Evolutionary conservation across 805 yeast genomes (phyloP).

Genomic region (Saccharomyces eubayanus): DNA sequence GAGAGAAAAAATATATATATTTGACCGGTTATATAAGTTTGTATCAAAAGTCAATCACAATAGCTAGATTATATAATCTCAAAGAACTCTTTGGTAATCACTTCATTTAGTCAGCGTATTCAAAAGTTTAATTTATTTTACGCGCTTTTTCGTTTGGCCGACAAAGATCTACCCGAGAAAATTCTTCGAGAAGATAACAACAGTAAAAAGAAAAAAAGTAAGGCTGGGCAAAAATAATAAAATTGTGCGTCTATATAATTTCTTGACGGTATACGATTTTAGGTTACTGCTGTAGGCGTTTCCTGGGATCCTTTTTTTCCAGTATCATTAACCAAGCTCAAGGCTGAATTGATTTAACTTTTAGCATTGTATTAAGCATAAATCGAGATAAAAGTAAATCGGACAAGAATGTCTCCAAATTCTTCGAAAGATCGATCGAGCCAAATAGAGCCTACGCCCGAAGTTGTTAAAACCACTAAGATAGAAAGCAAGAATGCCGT

Average conservation of each 20-base stretch:
- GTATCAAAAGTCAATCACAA: background rate
- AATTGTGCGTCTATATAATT: background rate
- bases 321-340: background rate
- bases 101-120: background rate
- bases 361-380: background rate
- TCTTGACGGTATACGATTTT: background rate
- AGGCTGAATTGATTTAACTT: background rate
- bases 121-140: background rate
- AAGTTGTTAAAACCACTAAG: background rate
- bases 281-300: background rate
- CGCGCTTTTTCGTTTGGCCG: background rate
- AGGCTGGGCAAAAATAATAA: background rate
- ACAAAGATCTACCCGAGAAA: background rate
- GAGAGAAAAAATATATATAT: background rate
- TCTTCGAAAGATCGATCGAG: background rate
- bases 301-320: background rate
- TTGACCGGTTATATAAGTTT: background rate
- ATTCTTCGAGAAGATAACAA: background rate
- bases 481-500: constrained; percentile 6
- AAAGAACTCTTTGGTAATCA: background rate
- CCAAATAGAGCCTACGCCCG: background rate
- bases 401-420: background rate
- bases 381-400: background rate
- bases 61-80: background rate
- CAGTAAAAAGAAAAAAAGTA: background rate